Conservation (phyloP, 1,284 basidiomycete species). For the Sporisorium graminicola region DNA sequence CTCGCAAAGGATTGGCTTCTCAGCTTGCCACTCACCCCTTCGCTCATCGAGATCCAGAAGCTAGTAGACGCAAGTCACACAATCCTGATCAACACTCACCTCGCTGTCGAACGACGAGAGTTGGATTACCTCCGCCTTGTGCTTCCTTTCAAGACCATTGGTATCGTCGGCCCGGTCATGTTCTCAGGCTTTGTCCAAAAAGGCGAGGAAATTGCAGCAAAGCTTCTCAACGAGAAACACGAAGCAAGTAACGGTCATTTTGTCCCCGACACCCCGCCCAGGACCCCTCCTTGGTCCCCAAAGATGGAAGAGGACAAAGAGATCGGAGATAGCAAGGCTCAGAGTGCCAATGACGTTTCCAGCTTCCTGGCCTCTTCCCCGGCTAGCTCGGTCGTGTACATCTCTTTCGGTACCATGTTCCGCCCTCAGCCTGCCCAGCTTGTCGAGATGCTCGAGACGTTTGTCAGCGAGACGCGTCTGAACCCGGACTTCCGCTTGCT, state of each 20-base stretch:
- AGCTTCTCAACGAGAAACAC: background rate
- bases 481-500: background rate
- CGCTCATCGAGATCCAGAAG: slow-evolving; percentile 19
- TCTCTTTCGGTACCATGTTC: slow-evolving; percentile 21
- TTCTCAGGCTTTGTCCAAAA: slow-evolving; percentile 4
- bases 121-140: slow-evolving; percentile 11
- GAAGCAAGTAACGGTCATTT: background rate
- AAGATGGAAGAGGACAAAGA: background rate
- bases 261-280: background rate
- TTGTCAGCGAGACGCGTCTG: slow-evolving; percentile 8
- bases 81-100: slow-evolving; percentile 14
- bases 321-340: too few species aligned
- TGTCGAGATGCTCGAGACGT: slow-evolving; percentile 15
- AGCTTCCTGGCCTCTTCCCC: background rate
- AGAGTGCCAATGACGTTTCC: background rate
- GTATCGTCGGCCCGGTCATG: slow-evolving; percentile 11
- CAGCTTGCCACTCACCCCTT: slow-evolving; percentile 11
- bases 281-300: slow-evolving; percentile 1
- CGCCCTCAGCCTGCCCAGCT: slow-evolving; percentile 7
- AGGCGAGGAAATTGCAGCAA: background rate
- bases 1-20: slow-evolving; percentile 17
- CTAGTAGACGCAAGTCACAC: slow-evolving; percentile 12
- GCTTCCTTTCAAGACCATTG: slow-evolving; percentile 6
- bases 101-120: slow-evolving; percentile 3
- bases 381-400: slow-evolving; percentile 10